A percentile compares a stretch with the other conserved stretches of the same genome.
Evolutionary conservation across 2,329 filamentous ascomycete species (phyloP).

Genomic region (Pestalotiopsis sp.): DNA sequence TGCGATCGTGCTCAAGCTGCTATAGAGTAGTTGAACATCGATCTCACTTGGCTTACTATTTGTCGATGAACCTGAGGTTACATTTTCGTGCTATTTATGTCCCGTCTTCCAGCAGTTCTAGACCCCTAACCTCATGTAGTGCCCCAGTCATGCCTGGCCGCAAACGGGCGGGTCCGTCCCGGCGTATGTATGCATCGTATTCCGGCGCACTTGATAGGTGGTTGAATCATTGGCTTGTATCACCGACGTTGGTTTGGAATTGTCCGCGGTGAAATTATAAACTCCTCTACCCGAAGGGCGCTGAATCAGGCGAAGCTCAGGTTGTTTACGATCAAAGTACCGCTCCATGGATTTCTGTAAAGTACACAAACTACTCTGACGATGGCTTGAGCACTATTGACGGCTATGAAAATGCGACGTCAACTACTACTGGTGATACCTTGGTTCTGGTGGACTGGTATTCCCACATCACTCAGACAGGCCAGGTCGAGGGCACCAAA

Average conservation of each 20-base stretch:
- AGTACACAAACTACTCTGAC: slow-evolving; percentile 39
- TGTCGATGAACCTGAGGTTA: background rate
- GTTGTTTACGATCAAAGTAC: slow-evolving; percentile 18
- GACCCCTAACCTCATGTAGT: background rate
- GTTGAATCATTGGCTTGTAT: background rate
- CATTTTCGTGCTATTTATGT: background rate
- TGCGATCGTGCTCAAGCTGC: no score
- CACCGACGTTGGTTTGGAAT: background rate
- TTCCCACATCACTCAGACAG: slow-evolving; percentile 37
- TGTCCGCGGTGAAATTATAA: background rate
- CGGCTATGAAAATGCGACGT: slow-evolving; percentile 36
- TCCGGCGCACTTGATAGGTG: background rate
- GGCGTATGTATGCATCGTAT: background rate
- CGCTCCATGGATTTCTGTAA: slow-evolving; percentile 29
- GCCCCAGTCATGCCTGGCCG: background rate
- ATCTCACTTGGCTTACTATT: background rate
- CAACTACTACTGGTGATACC: slow-evolving; percentile 20
- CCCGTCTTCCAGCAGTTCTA: background rate
- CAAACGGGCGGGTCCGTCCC: background rate
- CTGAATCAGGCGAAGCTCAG: slow-evolving; percentile 16
- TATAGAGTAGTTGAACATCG: background rate
- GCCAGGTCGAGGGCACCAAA: slow-evolving; percentile 33
- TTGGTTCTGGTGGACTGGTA: slow-evolving; percentile 36
- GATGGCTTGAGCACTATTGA: slow-evolving; percentile 32
- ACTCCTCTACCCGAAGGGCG: slow-evolving; percentile 16